Percentiles rank a stretch among this genome's conserved stretches.
Conservation (phyloP, 2,329 filamentous ascomycete genomes). For the Furcasterigmium furcatum region DNA sequence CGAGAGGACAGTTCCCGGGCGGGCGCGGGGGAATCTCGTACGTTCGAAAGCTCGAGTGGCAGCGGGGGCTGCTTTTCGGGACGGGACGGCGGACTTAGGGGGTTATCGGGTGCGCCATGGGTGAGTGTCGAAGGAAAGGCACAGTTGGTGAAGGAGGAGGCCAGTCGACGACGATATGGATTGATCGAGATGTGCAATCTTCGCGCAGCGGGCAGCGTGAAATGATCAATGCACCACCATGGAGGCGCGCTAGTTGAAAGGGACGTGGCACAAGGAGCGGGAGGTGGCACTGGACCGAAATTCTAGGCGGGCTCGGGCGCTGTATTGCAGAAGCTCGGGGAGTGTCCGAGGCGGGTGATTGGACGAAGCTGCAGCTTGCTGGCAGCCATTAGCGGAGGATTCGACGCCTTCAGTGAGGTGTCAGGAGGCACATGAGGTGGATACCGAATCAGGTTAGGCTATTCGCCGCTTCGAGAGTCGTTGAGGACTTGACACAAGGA, state of each 20-base stretch:
- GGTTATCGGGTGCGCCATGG: too few relatives aligned
- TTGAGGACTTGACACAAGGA: not conserved
- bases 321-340: too few relatives aligned
- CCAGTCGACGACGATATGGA: not conserved
- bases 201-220: not conserved
- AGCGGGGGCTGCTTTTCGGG: not conserved
- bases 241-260: not conserved
- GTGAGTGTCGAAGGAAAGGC: too few relatives aligned
- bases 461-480: not conserved
- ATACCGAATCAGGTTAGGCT: not conserved
- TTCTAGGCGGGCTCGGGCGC: not conserved
- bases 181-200: constrained; percentile 1
- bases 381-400: too few relatives aligned
- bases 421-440: not conserved
- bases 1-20: too few relatives aligned
- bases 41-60: too few relatives aligned
- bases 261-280: not conserved
- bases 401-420: too few relatives aligned
- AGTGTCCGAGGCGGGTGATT: too few relatives aligned
- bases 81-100: not conserved
- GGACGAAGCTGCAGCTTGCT: too few relatives aligned
- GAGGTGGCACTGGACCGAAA: not conserved
- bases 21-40: too few relatives aligned
- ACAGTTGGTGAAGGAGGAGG: not conserved
- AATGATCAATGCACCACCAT: not conserved